Base-by-base conservation (phyloP, 176 grass and related monocot genomes). In the Neostapfia colusana region DNA sequence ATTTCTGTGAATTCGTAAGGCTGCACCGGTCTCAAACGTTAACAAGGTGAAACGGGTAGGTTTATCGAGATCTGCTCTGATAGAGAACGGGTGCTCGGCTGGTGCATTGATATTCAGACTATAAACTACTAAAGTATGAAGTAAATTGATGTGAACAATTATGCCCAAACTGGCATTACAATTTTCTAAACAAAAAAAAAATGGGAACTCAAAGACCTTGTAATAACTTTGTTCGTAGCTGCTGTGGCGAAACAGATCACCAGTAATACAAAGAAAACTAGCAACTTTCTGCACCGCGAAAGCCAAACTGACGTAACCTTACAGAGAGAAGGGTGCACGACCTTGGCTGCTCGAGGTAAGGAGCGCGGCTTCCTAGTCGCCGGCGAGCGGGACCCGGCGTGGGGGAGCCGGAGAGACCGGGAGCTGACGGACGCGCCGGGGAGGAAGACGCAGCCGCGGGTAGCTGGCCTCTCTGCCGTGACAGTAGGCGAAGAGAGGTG, bases 321-420 rank as follows among this genome's bases (percentile, higher is more conserved):
- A n/a, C n/a, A 13, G 37, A 44, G 72, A 4, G 27, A 35, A 53
- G 35, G 38, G 5, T 2, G 13, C 12, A 43, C 2, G 10, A 88
- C 86, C 86, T 84, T 75, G 70, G 43, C 17, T 0, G 53, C 75
- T 25, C 68, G 62, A 67, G 42, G 68, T 23, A 6, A 50, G 80
- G 18, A 67, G 48, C 46, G 61, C 2, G 49, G 18, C 15, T 45
- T 80, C 65, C 25, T 44, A 4, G 16, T 67, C 21, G 48, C 65
- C 66, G 65, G 78, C 46, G 76, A 70, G 38, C 56, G 17, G 56
- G 37, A 16, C 58, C 65, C 28, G 46, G 37, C 4, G 46, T 65
- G 8, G 17, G 45, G 46, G 46, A 88, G 70, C 12, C 76, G 56
- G 39, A 84, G 45, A 24, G 70, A 20, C 9, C 28, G 50, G 76